A percentile compares a stretch with the other conserved stretches of the same genome.
Conservation (phyloP, 1,284 basidiomycete genomes). For the Fomes fomentarius region DNA sequence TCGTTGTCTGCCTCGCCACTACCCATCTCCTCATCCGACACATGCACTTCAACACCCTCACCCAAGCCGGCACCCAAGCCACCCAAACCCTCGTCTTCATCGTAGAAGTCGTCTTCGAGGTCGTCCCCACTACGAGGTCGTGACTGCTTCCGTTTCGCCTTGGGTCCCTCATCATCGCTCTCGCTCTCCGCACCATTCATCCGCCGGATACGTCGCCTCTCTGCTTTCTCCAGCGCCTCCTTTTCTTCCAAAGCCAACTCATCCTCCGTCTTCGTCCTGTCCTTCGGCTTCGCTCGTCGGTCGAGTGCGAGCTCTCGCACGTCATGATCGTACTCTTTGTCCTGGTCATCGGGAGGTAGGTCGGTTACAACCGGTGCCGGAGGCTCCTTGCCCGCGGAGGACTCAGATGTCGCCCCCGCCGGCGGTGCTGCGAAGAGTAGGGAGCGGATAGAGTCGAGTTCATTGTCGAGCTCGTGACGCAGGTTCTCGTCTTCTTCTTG, state of each 20-base stretch:
- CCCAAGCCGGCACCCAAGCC: conserved; percentile 58
- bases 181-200: conserved; percentile 86
- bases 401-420: conserved; percentile 25
- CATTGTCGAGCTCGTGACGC: conserved; percentile 87
- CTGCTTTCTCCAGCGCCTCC: conserved; percentile 85
- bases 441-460: conserved; percentile 83
- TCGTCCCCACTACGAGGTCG: conserved; percentile 77
- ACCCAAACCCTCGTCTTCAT: conserved; percentile 49
- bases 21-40: conserved; percentile 50
- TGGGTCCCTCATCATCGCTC: conserved; percentile 57
- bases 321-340: conserved; percentile 85
- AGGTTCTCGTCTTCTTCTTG: conserved; percentile 87
- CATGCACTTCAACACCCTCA: conserved; percentile 35
- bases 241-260: conserved; percentile 91
- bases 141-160: conserved; percentile 43
- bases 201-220: conserved; percentile 77
- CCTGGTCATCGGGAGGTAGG: conserved; percentile 22
- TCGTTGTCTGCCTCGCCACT: conserved; percentile 52
- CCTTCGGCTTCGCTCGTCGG: conserved; percentile 91
- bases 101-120: conserved; percentile 88
- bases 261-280: conserved; percentile 96
- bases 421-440: conserved; percentile 70
- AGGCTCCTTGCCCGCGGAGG: neutral
- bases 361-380: neutral
- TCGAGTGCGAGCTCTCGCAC: conserved; percentile 95